A percentile compares a stretch with the other conserved stretches of the same genome.
Conservation (phyloP, 352 stramenopile species). For the Globisporangium rhizosaccharum region DNA sequence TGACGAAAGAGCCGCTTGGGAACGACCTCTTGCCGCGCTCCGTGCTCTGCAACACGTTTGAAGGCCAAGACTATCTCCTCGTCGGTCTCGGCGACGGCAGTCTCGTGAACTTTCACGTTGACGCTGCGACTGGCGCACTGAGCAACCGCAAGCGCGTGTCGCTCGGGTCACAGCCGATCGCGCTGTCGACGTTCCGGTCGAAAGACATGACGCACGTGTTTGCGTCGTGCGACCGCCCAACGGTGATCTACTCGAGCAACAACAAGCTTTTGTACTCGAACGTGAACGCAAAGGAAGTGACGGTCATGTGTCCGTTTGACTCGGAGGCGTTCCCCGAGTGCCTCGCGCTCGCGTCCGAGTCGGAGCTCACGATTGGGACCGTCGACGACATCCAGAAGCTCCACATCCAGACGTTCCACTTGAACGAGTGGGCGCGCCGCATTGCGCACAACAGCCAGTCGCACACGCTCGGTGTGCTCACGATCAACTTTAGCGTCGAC, state of each 20-base stretch:
- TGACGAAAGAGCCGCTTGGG: constrained; percentile 64
- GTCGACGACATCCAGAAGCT: constrained; percentile 99
- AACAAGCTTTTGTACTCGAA: constrained; percentile 97
- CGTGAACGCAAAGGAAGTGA: constrained; percentile 90
- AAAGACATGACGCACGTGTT: constrained; percentile 95
- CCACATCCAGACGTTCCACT: constrained; percentile 95
- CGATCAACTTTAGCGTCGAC: constrained; percentile 75
- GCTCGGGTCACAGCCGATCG: constrained; percentile 93
- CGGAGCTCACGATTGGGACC: constrained; percentile 93
- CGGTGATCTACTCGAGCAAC: constrained; percentile 96
- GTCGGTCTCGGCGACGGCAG: constrained; percentile 96
- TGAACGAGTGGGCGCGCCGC: constrained; percentile 91
- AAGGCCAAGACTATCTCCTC: constrained; percentile 89
- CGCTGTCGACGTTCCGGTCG: constrained; percentile 89
- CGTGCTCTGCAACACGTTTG: constrained; percentile 85
- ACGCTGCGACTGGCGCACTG: constrained; percentile 36
- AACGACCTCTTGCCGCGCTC: constrained; percentile 84
- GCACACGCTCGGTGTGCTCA: constrained; percentile 79
- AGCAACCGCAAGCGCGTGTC: constrained; percentile 92
- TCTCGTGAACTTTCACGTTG: constrained; percentile 91
- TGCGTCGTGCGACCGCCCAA: constrained; percentile 94
- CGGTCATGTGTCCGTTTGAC: constrained; percentile 91
- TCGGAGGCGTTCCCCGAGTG: constrained; percentile 92
- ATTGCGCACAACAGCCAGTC: constrained; percentile 86
- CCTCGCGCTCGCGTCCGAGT: constrained; percentile 93